phyloP scores from a whole-genome alignment of 2,329 filamentous ascomycete genomes.

The Calonectria pseudoreteaudii region DNA sequence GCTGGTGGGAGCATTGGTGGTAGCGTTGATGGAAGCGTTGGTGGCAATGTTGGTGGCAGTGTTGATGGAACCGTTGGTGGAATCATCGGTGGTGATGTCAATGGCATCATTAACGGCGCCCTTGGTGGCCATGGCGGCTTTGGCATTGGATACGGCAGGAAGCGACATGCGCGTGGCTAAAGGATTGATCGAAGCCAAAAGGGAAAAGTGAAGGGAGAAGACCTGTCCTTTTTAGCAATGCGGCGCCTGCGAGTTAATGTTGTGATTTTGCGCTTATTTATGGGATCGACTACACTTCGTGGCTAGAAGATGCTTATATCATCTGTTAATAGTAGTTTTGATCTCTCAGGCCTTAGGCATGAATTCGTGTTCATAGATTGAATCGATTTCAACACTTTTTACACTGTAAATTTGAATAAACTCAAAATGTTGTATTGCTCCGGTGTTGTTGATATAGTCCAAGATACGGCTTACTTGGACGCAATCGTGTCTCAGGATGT shows the following conservation, averaged over 20 bases:
- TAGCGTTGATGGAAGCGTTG: neutral
- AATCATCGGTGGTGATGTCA: neutral
- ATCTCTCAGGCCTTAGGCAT: neutral
- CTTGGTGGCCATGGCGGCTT: neutral
- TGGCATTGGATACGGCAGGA: neutral
- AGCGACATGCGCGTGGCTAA: neutral
- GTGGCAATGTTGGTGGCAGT: neutral
- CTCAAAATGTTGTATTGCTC: neutral
- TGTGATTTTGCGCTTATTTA: constrained; percentile 18
- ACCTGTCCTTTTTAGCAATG: neutral
- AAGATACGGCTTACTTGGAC: neutral
- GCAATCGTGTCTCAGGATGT: neutral
- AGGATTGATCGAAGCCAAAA: neutral
- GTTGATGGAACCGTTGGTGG: neutral
- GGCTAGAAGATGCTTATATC: constrained; percentile 6
- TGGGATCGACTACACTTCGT: neutral
- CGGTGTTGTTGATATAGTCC: neutral
- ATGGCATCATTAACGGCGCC: neutral
- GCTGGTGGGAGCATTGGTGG: neutral
- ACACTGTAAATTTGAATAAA: neutral
- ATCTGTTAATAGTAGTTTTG: constrained; percentile 17
- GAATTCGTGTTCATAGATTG: constrained; percentile 1
- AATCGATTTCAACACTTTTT: constrained; percentile 11
- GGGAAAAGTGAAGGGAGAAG: neutral
- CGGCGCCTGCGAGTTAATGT: constrained; percentile 4